Evolutionary conservation across 2,329 filamentous ascomycete genomes (phyloP), one percentile per base, ranked within the genome.

Genomic region (Clarireedia paspali): DNA sequence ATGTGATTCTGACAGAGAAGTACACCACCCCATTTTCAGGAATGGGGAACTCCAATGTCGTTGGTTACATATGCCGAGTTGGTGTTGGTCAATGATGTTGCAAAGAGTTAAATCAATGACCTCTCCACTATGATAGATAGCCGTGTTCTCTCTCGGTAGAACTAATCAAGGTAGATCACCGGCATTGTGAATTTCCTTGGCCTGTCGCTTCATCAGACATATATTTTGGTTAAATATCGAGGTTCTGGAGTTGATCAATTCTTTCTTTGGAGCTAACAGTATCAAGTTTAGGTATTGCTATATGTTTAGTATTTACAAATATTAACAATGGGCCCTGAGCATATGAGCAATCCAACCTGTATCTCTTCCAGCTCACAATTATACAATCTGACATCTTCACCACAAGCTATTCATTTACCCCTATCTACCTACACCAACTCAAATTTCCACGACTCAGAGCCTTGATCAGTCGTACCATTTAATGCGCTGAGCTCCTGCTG

Each of bases 391-490:
- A 44, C 23, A 4, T 20, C 23, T 44, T 23, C n/a, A 20, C 15
- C 4, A 23, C 17, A n/a, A 44, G 23, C 17, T 17, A 34, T 39
- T 62, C 60, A 48, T 34, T 34, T 36, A n/a, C 14, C 47, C 47
- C 38, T 17, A 23, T 15, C 6, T 3, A 10, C 26, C 39, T 38
- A 50, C 17, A 50, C 15, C 46, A 63, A 42, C 17, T 63, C 62
- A 9, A 57, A 44, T n/a, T 59, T 63, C 56, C 40, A 14, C 5
- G 39, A 4, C 12, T 56, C 47, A n/a, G 14, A 30, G 23, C 36
- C 38, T 5, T 53, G 39, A 23, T 40, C n/a, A 4, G 38, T 49
- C 7, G 47, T 49, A 20, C 27, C 30, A 27, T 53, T 56, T 6
- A 17, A 14, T 39, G 17, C 39, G 23, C 24, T 17, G 23, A 42